Conservation (phyloP, 345 rosid species). For the Cardiospermum halicacabum region DNA sequence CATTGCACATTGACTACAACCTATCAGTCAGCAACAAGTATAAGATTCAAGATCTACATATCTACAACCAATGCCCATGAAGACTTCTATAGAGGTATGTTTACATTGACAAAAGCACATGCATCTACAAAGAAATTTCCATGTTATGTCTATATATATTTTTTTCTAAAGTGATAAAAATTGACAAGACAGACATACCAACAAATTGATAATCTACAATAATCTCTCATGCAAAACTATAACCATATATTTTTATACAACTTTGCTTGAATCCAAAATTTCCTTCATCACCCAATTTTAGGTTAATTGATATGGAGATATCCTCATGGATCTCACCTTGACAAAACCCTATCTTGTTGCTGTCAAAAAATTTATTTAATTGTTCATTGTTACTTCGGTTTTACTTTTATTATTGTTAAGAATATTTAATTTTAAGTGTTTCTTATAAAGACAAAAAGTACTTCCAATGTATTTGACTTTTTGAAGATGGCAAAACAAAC, state of each 20-base stretch:
- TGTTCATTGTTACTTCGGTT: neutral
- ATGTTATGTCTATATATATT: neutral
- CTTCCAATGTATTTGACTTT: neutral
- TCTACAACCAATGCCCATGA: neutral
- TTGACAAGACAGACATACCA: slow-evolving; percentile 22
- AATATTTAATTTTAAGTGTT: too few relatives aligned
- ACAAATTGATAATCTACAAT: slow-evolving; percentile 15
- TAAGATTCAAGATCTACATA: slow-evolving; percentile 19
- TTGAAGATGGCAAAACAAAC: neutral
- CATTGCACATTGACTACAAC: neutral
- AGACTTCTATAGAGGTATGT: slow-evolving; percentile 9
- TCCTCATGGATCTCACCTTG: slow-evolving; percentile 5
- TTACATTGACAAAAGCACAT: slow-evolving; percentile 23
- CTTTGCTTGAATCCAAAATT: slow-evolving; percentile 9
- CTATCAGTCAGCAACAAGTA: neutral
- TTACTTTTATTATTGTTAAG: too few relatives aligned
- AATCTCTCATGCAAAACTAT: neutral
- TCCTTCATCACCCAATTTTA: neutral
- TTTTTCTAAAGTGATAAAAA: neutral
- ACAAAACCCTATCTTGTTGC: slow-evolving; percentile 1
- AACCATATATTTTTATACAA: neutral
- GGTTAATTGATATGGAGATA: slow-evolving; percentile 16
- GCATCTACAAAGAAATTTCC: slow-evolving; percentile 13
- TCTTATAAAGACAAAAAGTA: neutral
- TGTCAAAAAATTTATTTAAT: neutral